Evolutionary conservation across 2,329 filamentous ascomycete genomes (phyloP), one percentile per base, ranked within the genome.

Genomic region (Chaetothyriales sp.): DNA sequence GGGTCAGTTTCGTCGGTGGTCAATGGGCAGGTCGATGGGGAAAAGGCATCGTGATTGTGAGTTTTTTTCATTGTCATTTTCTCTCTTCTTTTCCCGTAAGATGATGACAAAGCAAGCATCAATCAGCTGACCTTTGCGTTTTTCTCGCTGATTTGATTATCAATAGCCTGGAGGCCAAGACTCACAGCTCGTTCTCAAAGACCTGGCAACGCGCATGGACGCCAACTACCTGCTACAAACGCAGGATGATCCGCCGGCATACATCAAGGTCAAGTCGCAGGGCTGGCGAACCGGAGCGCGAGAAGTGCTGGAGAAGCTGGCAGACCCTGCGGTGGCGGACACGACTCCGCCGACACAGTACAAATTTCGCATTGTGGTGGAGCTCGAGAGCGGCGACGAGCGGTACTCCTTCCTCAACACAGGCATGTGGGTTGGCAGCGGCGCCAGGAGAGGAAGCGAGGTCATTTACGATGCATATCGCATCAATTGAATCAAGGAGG

Each of bases 21-120:
- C 69, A 74, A 57, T 76, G 73, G 73, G 71, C 71, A 46, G 73
- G 73, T 47, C 63, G 71, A 63, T 76, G 72, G 72, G 73, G 72
- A 10, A 73, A 73, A 59, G 73, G 73, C 22, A 70, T 73, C 49
- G 67, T 75, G 52, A 61, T 75, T 64, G 72, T 74, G 64, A 62
- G 67, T 61, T 4, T 25, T 25, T 25, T 25, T 6, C n/a, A n/a
- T n/a, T n/a, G n/a, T n/a, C n/a, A n/a, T 25, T 25, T 46, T n/a
- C 48, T 8, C 15, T 49, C 3, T 28, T 46, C n/a, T 19, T 6
- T 6, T 18, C 22, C 8, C n/a, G 18, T 19, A n/a, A 44, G 18
- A n/a, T 37, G 18, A n/a, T 37, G 22, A 25, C 22, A 25, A 6
- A 25, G 22, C 6, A 49, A n/a, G 45, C 28, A 43, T 50, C 18